Conservation (phyloP, 2,329 filamentous ascomycete genomes). For the Cladophialophora carrionii region DNA sequence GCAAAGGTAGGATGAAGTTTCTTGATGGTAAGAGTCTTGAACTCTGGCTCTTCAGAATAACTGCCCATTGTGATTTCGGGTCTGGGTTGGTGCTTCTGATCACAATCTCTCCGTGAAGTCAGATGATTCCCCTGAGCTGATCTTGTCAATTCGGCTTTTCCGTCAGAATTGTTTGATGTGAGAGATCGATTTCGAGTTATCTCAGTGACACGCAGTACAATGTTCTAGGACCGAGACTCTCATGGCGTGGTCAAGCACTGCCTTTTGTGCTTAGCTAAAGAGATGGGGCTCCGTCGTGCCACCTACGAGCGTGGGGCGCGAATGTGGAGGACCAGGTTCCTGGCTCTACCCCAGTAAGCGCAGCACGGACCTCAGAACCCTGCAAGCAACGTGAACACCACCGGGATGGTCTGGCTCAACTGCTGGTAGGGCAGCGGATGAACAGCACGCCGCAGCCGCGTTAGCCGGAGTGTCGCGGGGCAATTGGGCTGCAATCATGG, state of each 20-base stretch:
- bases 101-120: neutral
- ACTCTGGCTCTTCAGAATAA: conserved; percentile 33
- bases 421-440: neutral
- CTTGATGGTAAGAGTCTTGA: conserved; percentile 42
- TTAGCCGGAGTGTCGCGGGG: conserved; percentile 1
- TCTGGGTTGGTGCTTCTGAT: neutral
- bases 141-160: neutral
- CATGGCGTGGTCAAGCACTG: neutral
- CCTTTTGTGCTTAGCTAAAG: conserved; percentile 15
- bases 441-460: neutral
- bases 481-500: neutral
- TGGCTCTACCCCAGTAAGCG: neutral
- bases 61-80: conserved; percentile 23
- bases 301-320: conserved; percentile 9
- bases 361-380: neutral
- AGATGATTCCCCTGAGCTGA: neutral
- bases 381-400: neutral
- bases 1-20: conserved; percentile 46
- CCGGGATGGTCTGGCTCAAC: neutral
- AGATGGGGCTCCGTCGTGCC: neutral
- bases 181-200: neutral
- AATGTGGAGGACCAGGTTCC: conserved; percentile 12
- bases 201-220: neutral
- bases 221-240: neutral
- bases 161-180: neutral